Base-by-base conservation (phyloP, 2,329 filamentous ascomycete species). In the Arthrobotrys entomopaga region DNA sequence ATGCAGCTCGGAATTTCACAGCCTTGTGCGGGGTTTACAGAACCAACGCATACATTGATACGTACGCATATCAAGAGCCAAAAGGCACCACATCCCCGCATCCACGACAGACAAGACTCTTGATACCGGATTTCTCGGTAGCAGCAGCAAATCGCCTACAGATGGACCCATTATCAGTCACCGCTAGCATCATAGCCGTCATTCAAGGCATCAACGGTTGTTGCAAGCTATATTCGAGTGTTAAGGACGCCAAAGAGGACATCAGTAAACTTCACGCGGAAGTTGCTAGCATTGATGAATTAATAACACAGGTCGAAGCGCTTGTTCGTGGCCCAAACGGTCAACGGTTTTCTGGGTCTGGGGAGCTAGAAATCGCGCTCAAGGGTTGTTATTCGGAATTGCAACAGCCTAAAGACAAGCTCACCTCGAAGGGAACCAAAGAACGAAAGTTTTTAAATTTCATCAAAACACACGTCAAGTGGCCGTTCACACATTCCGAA, bases 101-200 rank as follows among this genome's bases (percentile, higher is more conserved):
- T 26, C 24, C 3, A 3, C 24, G 24, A 26, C 24, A 26, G 24
- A 26, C 24, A 3, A 7, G 7, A 7, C 24, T 26, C 3, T 26
- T 26, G 24, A 26, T 3, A 26, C 24, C 24, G n/a, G n/a, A n/a
- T n/a, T n/a, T n/a, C n/a, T n/a, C n/a, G n/a, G n/a, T n/a, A n/a
- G n/a, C n/a, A 26, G 24, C 7, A 26, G 3, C 24, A 26, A 26
- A 26, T 7, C 24, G 3, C 24, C 7, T 26, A 3, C 3, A 26
- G 24, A 69, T 69, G 65, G 65, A 69, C 24, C 65, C 65, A 15
- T 56, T 69, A 16, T 61, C 65, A 8, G 40, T 26, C 3, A 40
- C 24, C 16, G 65, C 65, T 13, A 69, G 65, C 24, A 56, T 61
- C 11, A 69, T 69, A n/a, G 65, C 65, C 0, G 11, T 69, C 1